A percentile compares a stretch with the other conserved stretches of the same genome.
These are phyloP conservation scores for Quercus engelmannii DNA, from an alignment of 306 rosid species.

Conservation along the genomic window DNA sequence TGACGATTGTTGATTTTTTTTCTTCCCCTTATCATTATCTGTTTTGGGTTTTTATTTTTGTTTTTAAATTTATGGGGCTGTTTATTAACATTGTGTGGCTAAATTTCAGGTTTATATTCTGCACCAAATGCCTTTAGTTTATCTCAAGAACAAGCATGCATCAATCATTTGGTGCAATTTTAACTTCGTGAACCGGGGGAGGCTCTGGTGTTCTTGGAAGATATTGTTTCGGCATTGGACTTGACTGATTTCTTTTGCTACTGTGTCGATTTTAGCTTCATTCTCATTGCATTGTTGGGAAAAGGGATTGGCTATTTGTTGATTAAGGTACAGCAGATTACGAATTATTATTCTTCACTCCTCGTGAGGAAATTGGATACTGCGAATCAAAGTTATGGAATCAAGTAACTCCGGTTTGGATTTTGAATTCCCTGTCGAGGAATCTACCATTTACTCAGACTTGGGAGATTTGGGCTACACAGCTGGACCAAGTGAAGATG, in stretches of 20 bases:
- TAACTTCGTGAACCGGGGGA: slow-evolving; percentile 37
- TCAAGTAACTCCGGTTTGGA: background rate
- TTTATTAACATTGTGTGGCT: background rate
- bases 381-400: background rate
- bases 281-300: background rate
- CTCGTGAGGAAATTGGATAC: slow-evolving; percentile 10
- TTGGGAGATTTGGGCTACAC: background rate
- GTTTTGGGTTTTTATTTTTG: background rate
- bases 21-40: background rate
- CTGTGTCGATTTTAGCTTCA: too few relatives aligned
- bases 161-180: slow-evolving; percentile 17
- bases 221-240: slow-evolving; percentile 57
- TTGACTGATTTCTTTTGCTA: slow-evolving; percentile 15
- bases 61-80: too few relatives aligned
- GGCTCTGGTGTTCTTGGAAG: slow-evolving; percentile 43
- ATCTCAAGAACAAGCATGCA: slow-evolving; percentile 27
- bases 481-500: background rate
- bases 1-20: background rate
- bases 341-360: background rate
- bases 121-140: slow-evolving; percentile 39
- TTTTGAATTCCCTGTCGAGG: background rate
- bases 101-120: slow-evolving; percentile 30
- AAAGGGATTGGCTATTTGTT: background rate
- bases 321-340: background rate
- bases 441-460: background rate